Evolutionary conservation across 768 basidiomycete species (phyloP).

Genomic region (Lactarius hengduanensis): DNA sequence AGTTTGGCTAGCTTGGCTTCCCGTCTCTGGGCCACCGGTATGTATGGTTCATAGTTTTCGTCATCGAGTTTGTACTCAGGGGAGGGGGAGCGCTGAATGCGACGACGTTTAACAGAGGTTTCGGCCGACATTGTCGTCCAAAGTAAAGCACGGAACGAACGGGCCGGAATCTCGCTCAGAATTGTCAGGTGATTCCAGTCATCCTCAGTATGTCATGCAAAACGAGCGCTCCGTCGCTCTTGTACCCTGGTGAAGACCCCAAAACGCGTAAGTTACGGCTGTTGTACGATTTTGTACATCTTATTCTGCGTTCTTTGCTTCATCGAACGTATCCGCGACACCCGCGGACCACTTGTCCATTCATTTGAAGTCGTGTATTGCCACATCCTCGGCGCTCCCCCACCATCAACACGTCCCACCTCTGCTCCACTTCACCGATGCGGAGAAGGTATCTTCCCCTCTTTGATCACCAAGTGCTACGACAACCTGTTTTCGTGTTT

Average conservation of each 20-base stretch:
- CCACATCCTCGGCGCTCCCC: conserved; percentile 55
- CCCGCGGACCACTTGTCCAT: conserved; percentile 85
- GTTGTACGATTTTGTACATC: too few species aligned
- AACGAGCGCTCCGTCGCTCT: conserved; percentile 79
- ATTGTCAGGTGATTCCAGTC: too few species aligned
- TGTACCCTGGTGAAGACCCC: conserved; percentile 49
- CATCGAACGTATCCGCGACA: too few species aligned
- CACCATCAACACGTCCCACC: conserved; percentile 76
- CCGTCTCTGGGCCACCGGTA: conserved; percentile 83
- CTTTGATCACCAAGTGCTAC: conserved; percentile 60
- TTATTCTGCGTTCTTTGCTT: too few species aligned
- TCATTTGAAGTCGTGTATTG: conserved; percentile 74
- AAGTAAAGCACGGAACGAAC: background rate
- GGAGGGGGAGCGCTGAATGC: conserved; percentile 56
- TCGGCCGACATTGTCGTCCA: conserved; percentile 31
- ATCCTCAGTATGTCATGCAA: conserved; percentile 44
- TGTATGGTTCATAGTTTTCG: conserved; percentile 76
- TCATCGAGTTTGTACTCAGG: conserved; percentile 57
- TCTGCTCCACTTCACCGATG: conserved; percentile 53
- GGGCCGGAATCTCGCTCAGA: conserved; percentile 9
- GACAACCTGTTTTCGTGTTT: conserved; percentile 82
- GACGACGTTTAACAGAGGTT: conserved; percentile 44
- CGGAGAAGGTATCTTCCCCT: conserved; percentile 61
- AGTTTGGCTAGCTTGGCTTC: conserved; percentile 78
- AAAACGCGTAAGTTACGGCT: too few species aligned